Percentiles rank a stretch among this genome's conserved stretches.
Evolutionary conservation across 148 eudicot genomes (phyloP).

Genomic region (Talinum fruticosum): DNA sequence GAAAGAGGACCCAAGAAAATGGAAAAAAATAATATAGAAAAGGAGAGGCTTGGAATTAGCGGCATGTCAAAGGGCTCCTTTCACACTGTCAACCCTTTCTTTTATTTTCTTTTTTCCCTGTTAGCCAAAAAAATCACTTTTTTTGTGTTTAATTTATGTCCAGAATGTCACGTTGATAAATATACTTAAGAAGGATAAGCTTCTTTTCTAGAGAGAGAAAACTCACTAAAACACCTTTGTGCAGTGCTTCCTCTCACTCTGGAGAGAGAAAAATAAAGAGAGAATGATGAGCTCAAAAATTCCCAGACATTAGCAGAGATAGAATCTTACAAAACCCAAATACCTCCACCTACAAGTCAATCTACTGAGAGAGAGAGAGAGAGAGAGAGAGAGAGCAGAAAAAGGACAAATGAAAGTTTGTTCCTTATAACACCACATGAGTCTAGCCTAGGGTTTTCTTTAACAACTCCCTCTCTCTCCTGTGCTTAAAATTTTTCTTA

Average conservation of each 20-base stretch:
- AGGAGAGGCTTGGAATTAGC: conserved; percentile 29
- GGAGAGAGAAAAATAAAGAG: not conserved
- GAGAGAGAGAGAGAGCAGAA: conserved; percentile 23
- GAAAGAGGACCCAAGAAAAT: not conserved
- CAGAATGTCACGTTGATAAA: conserved; percentile 18
- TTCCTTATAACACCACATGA: conserved; percentile 15
- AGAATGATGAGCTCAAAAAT: not conserved
- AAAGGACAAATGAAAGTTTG: conserved; percentile 37
- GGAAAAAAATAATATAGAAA: not conserved
- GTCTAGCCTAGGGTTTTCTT: conserved; percentile 32
- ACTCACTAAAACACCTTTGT: conserved; percentile 8
- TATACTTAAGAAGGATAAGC: conserved; percentile 5
- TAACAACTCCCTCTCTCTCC: conserved; percentile 1
- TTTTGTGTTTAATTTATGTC: not conserved
- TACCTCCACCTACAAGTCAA: conserved; percentile 27
- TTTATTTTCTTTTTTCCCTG: not conserved
- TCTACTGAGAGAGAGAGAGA: conserved; percentile 25
- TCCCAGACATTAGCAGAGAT: conserved; percentile 20
- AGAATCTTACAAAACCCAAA: conserved; percentile 28
- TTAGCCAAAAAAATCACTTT: not conserved
- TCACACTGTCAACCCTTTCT: conserved; percentile 33
- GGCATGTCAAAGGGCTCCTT: conserved; percentile 34
- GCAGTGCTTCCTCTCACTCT: not conserved
- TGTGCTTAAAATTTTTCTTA: not conserved
- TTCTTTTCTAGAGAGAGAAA: conserved; percentile 14